Base-by-base conservation (phyloP, 1,284 basidiomycete species). In the Acaromyces ingoldii region DNA sequence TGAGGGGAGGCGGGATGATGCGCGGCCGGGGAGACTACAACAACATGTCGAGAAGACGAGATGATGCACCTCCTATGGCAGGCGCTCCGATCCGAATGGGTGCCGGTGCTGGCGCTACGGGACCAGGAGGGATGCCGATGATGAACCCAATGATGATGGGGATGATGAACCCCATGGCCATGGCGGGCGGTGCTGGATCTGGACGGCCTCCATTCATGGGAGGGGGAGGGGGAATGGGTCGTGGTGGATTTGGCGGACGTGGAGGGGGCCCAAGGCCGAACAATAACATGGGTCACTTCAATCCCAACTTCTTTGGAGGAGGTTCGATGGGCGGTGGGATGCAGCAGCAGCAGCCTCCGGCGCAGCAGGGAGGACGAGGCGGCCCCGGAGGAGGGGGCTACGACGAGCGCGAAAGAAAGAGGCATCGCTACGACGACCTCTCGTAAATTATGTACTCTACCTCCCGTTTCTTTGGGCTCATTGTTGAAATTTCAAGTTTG, bases 81-180 rank as follows among this genome's bases (percentile, higher is more conserved):
- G 66, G 63, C 5, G 63, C 67, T 15, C 67, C 67, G 36, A 69
- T 69, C 10, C 36, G 67, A 1, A 65, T 69, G 67, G 65, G 65
- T 10, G 62, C n/a, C n/a, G n/a, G 63, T 1, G 26, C 42, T 24
- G 40, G 37, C 48, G 40, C 49, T 17, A 46, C 40, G 25, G 46
- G 45, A 30, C 48, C 38, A 17, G 51, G 55, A 19, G 34, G 26
- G 19, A 37, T 43, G 26, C 48, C 49, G 37, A 38, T 45, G 49
- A 60, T 67, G 54, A 63, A 62, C 26, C 62, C 64, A 15, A 65
- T 62, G 62, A 64, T 67, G 64, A 65, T 61, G 60, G 60, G 40
- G 30, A 51, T 56, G 45, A 57, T 53, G 51, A 58, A 51, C 11
- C 45, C 33, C 17, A 42, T 53, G 51, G 48, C 43, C 21, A 49